Evolutionary conservation across 2,329 filamentous ascomycete genomes (phyloP).

Genomic region (Mariannaea sp.): DNA sequence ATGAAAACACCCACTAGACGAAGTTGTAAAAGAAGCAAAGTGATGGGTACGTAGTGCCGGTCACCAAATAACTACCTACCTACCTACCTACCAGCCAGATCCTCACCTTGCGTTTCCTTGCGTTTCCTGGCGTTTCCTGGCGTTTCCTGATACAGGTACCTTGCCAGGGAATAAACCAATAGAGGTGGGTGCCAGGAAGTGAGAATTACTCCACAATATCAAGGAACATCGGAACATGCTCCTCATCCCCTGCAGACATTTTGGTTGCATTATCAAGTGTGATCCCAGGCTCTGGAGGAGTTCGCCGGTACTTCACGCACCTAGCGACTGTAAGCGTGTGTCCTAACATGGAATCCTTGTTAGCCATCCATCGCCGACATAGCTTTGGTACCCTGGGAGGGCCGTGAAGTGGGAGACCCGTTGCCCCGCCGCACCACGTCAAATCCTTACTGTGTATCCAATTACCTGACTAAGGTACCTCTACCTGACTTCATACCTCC

Average conservation of each 20-base stretch:
- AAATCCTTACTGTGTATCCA: no score
- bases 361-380: no score
- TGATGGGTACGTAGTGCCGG: not conserved
- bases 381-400: conserved; percentile 23
- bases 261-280: not conserved
- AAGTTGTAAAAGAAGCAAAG: not conserved
- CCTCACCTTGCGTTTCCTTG: no score
- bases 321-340: no score
- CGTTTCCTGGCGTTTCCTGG: not conserved
- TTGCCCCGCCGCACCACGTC: conserved; percentile 31
- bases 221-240: not conserved
- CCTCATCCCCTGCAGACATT: not conserved
- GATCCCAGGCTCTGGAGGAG: no score
- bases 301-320: no score
- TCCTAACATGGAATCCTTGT: no score
- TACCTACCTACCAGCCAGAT: not conserved
- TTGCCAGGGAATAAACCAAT: not conserved
- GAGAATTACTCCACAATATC: not conserved
- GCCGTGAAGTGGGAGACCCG: conserved; percentile 21
- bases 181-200: not conserved
- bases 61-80: not conserved
- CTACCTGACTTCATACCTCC: no score
- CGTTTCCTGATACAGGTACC: not conserved
- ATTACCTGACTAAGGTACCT: no score
- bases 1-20: not conserved